Base-by-base conservation (phyloP, 768 basidiomycete species). In the Tricholoma sp. region DNA sequence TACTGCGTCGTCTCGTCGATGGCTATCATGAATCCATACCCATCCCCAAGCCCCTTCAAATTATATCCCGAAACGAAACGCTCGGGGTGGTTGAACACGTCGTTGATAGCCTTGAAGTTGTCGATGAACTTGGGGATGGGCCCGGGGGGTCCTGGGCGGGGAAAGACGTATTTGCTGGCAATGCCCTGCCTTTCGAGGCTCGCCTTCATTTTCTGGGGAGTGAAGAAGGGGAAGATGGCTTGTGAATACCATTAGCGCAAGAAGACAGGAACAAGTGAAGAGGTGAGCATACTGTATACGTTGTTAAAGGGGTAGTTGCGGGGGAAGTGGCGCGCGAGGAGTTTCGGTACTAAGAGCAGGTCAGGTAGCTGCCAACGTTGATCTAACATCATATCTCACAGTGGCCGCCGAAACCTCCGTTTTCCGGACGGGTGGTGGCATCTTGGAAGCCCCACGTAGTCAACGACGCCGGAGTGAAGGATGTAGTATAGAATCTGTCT, bases 371-470 rank as follows among this genome's bases (percentile, higher is more conserved):
- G 37, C 2, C 37, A 39, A 39, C 10, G 37, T 39, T n/a, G n/a
- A 39, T 39, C 37, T 39, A 39, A 6, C 16, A 16, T 39, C 2
- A 39, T 11, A 39, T 14, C 37, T 11, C 37, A 39, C 37, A 11
- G 10, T 39, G 12, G 10, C 37, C 37, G 53, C 68, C 54, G 69
- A 46, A 0, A 61, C 63, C 50, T 69, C 76, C 55, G 63, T 66
- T 27, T 67, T 69, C 57, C 60, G 57, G 57, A 34, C 79, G 75
- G 18, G n/a, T 74, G 65, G 22, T 72, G 69, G 61, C 75, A 77
- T 82, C 81, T 22, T 76, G 67, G 67, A 70, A 81, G 18, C 81
- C 81, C 80, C 80, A 83, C 1, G 76, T n/a, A n/a, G n/a, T n/a
- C n/a, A n/a, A n/a, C n/a, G n/a, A 65, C 0, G 81, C 82, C 46